phyloP scores from a whole-genome alignment of 306 rosid species.

The Senna siamea region DNA sequence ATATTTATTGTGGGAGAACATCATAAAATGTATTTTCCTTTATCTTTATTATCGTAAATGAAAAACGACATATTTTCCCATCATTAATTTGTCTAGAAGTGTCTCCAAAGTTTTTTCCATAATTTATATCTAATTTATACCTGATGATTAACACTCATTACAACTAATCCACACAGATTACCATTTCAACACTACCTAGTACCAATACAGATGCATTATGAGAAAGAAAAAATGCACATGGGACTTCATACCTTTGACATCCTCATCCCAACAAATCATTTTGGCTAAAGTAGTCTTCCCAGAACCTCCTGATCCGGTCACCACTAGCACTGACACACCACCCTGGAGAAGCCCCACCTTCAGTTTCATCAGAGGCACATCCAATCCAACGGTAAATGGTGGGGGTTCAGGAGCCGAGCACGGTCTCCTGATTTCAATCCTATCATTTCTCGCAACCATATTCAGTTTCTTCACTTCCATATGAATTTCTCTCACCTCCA shows the following conservation, averaged over 20 bases:
- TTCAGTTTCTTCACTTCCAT: not conserved
- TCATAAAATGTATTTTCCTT: too few species aligned
- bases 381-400: constrained; percentile 52
- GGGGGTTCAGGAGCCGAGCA: constrained; percentile 50
- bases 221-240: not conserved
- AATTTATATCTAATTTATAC: too few species aligned
- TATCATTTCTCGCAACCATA: not conserved
- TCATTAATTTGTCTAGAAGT: not conserved
- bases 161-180: not conserved
- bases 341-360: constrained; percentile 47
- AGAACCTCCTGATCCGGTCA: constrained; percentile 57
- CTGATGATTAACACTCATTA: not conserved
- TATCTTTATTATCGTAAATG: not conserved
- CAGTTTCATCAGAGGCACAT: constrained; percentile 48
- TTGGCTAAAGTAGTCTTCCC: constrained; percentile 63
- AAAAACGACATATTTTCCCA: not conserved
- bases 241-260: constrained; percentile 48
- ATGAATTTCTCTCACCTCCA: not conserved
- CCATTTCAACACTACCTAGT: not conserved
- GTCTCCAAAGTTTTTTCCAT: not conserved
- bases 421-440: constrained; percentile 22
- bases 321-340: constrained; percentile 37
- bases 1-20: too few species aligned
- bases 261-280: constrained; percentile 49
- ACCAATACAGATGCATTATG: not conserved